These are phyloP conservation scores for Rheum nobile DNA, from an alignment of 148 eudicot genomes.

Conservation along the genomic window DNA sequence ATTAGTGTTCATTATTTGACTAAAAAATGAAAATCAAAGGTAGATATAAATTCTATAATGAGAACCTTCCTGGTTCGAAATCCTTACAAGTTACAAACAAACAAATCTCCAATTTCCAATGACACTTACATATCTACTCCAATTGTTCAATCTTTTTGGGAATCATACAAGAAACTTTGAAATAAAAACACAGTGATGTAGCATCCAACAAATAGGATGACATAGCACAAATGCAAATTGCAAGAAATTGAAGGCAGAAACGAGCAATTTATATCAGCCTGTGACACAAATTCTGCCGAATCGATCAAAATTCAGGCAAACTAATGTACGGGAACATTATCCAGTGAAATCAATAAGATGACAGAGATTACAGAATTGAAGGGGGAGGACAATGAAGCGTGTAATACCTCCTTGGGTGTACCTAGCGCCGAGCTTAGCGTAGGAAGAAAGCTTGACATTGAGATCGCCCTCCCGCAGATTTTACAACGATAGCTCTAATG, in stretches of 20 bases:
- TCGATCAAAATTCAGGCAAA: background rate
- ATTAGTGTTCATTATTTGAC: background rate
- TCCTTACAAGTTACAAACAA: background rate
- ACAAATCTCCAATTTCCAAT: background rate
- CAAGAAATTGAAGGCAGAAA: background rate
- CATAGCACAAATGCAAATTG: background rate
- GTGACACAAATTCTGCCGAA: background rate
- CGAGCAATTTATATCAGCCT: background rate
- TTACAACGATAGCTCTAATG: too few species aligned
- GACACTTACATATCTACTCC: background rate
- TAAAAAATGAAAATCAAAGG: background rate
- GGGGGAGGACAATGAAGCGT: background rate
- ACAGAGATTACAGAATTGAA: background rate
- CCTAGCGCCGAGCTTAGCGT: slow-evolving; percentile 78
- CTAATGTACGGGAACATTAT: background rate
- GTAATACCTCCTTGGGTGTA: slow-evolving; percentile 46
- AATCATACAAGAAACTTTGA: background rate
- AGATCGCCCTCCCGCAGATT: slow-evolving; percentile 98
- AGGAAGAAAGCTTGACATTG: slow-evolving; percentile 87
- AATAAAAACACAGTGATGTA: background rate
- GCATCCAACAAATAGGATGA: background rate
- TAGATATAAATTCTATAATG: background rate
- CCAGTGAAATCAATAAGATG: background rate
- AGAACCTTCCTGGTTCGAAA: background rate
- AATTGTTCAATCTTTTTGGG: background rate